These are phyloP conservation scores for Gentiana dahurica DNA, from an alignment of 257 asterid species.

Conservation along the genomic window DNA sequence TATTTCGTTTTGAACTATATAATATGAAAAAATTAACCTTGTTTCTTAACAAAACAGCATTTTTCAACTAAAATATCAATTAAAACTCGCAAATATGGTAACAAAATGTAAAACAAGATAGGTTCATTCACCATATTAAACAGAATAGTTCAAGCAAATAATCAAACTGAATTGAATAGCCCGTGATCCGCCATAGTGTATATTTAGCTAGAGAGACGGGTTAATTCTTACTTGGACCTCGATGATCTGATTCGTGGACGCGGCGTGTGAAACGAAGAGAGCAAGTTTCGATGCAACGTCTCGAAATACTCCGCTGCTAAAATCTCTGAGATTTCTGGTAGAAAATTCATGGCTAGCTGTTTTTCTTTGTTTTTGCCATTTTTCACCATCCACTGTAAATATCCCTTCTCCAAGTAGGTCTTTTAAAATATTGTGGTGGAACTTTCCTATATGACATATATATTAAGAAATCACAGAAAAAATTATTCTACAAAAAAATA, in stretches of 20 bases:
- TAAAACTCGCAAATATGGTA: too few relatives aligned
- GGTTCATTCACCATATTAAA: too few relatives aligned
- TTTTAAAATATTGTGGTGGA: conserved; percentile 38
- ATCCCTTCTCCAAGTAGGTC: conserved; percentile 62
- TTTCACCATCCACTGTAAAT: conserved; percentile 52
- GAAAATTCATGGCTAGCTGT: conserved; percentile 59
- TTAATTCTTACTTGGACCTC: conserved; percentile 35
- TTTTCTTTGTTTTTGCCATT: conserved; percentile 56
- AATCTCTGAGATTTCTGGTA: conserved; percentile 44
- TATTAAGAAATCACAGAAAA: too few relatives aligned
- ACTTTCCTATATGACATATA: conserved; percentile 22
- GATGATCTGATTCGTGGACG: conserved; percentile 20
- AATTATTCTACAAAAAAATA: not conserved
- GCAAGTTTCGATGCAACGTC: conserved; percentile 44
- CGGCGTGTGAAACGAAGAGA: conserved; percentile 24
- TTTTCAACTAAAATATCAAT: too few relatives aligned
- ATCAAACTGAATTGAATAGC: too few relatives aligned
- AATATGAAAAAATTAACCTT: too few relatives aligned
- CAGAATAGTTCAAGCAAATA: too few relatives aligned
- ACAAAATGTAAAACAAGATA: too few relatives aligned
- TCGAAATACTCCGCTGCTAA: conserved; percentile 49
- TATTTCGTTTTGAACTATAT: too few relatives aligned
- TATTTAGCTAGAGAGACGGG: not conserved
- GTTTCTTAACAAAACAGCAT: too few relatives aligned
- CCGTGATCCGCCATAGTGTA: too few relatives aligned